Percentiles rank a stretch among this genome's conserved stretches.
These are phyloP conservation scores for Mycena sanguinolenta DNA, from an alignment of 768 basidiomycete species.

Conservation along the genomic window DNA sequence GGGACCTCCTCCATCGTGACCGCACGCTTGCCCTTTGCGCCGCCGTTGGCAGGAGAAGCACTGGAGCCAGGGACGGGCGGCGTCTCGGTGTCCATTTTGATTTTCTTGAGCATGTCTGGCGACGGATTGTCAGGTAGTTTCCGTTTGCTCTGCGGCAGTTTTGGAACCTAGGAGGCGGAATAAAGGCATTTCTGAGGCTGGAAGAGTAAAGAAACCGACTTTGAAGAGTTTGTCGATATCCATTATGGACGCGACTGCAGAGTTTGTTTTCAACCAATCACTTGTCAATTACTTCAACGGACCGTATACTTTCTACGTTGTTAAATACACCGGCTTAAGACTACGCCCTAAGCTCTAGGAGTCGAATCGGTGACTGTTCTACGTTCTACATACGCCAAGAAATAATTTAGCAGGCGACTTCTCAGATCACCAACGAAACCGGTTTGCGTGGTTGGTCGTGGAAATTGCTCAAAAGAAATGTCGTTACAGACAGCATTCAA, in stretches of 20 bases:
- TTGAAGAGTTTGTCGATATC: slow-evolving; percentile 68
- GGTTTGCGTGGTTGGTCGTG: not conserved
- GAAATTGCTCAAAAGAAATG: not conserved
- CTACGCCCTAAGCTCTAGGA: too few species aligned
- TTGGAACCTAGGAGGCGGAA: slow-evolving; percentile 66
- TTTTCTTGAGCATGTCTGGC: slow-evolving; percentile 86
- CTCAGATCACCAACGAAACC: too few species aligned
- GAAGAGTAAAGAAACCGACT: slow-evolving; percentile 36
- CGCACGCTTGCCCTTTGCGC: slow-evolving; percentile 46
- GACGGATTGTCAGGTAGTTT: slow-evolving; percentile 83
- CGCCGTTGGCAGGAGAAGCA: slow-evolving; percentile 16
- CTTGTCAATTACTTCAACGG: too few species aligned
- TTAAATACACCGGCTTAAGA: too few species aligned
- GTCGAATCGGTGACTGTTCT: not conserved
- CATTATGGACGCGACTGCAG: slow-evolving; percentile 45
- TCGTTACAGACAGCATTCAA: not conserved
- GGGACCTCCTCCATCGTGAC: slow-evolving; percentile 74
- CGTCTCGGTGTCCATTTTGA: slow-evolving; percentile 66
- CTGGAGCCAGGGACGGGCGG: slow-evolving; percentile 30
- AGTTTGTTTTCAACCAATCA: not conserved
- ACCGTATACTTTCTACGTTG: too few species aligned
- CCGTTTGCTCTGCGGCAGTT: slow-evolving; percentile 77
- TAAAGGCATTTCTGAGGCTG: slow-evolving; percentile 14
- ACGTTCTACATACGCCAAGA: slow-evolving; percentile 6
- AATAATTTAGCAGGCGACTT: too few species aligned